Percentiles rank a stretch among this genome's conserved stretches.
Conservation (phyloP, 805 yeast genomes). For the Candida insectorum region DNA sequence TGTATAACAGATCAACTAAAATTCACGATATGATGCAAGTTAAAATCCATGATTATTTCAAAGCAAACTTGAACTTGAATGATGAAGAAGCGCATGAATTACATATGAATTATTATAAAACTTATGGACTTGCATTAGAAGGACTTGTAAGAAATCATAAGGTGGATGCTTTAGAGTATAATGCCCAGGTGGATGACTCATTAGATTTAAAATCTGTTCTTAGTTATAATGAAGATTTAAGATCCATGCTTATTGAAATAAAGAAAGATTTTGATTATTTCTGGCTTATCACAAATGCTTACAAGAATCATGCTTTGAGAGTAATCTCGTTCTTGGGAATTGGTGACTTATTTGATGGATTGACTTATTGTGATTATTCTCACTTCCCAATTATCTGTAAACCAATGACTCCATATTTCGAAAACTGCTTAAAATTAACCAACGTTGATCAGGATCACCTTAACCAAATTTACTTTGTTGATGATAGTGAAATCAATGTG, state of each 20-base stretch:
- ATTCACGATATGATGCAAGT: slow-evolving; percentile 88
- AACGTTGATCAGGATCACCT: slow-evolving; percentile 22
- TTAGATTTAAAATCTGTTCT: slow-evolving; percentile 81
- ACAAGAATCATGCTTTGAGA: slow-evolving; percentile 82
- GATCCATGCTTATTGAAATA: slow-evolving; percentile 50
- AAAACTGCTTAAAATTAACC: slow-evolving; percentile 61
- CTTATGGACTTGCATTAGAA: slow-evolving; percentile 90
- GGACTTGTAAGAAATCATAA: slow-evolving; percentile 71
- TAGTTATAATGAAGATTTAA: slow-evolving; percentile 53
- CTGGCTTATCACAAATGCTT: slow-evolving; percentile 96
- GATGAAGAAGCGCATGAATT: slow-evolving; percentile 73
- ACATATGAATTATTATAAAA: slow-evolving; percentile 73
- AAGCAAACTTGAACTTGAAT: slow-evolving; percentile 52
- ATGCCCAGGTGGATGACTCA: slow-evolving; percentile 86
- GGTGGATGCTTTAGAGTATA: slow-evolving; percentile 86
- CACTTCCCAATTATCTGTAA: slow-evolving; percentile 73
- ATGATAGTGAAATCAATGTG: slow-evolving; percentile 81
- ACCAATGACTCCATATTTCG: slow-evolving; percentile 75
- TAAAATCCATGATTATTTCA: slow-evolving; percentile 79
- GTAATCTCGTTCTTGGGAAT: slow-evolving; percentile 77
- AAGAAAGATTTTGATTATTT: slow-evolving; percentile 53
- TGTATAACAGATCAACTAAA: slow-evolving; percentile 68
- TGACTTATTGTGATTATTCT: slow-evolving; percentile 87
- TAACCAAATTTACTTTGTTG: slow-evolving; percentile 68
- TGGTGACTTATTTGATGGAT: slow-evolving; percentile 92